These are phyloP conservation scores for Neurospora sp. DNA, from an alignment of 495 filamentous ascomycete genomes.

Conservation along the genomic window DNA sequence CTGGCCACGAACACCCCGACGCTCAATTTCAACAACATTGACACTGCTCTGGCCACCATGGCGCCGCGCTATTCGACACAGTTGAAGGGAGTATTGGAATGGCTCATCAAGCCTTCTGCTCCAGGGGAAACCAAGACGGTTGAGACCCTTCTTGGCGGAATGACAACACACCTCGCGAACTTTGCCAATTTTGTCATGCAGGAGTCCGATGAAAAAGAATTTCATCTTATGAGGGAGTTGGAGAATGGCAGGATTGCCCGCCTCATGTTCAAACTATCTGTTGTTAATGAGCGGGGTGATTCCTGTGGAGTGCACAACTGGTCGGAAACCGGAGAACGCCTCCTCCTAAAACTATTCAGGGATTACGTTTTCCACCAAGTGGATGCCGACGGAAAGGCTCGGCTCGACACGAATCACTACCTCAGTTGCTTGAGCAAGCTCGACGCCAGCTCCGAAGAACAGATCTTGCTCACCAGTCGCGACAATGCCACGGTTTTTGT, in stretches of 20 bases:
- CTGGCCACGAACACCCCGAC: slow-evolving; percentile 57
- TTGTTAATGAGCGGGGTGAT: slow-evolving; percentile 83
- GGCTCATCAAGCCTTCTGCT: slow-evolving; percentile 55
- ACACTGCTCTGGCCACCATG: slow-evolving; percentile 60
- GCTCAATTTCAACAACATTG: slow-evolving; percentile 43
- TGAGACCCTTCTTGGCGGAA: slow-evolving; percentile 64
- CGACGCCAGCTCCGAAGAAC: slow-evolving; percentile 83
- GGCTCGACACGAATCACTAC: slow-evolving; percentile 77
- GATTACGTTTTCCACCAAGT: slow-evolving; percentile 97
- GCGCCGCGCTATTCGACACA: slow-evolving; percentile 59
- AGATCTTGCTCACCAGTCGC: slow-evolving; percentile 71
- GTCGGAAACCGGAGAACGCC: slow-evolving; percentile 86
- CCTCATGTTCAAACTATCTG: slow-evolving; percentile 70
- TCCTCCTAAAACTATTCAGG: slow-evolving; percentile 83
- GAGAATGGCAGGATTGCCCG: slow-evolving; percentile 86
- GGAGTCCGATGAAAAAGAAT: slow-evolving; percentile 51
- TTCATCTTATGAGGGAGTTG: slow-evolving; percentile 63
- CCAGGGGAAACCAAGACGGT: slow-evolving; percentile 52
- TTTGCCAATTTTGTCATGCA: slow-evolving; percentile 67
- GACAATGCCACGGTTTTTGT: slow-evolving; percentile 82
- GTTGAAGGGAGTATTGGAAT: slow-evolving; percentile 63
- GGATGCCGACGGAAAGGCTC: slow-evolving; percentile 68
- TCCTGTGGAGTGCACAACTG: slow-evolving; percentile 63
- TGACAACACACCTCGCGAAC: slow-evolving; percentile 60
- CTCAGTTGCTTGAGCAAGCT: slow-evolving; percentile 78